Evolutionary conservation across 139 green algal species (phyloP).

Genomic region (Closterium sp.): DNA sequence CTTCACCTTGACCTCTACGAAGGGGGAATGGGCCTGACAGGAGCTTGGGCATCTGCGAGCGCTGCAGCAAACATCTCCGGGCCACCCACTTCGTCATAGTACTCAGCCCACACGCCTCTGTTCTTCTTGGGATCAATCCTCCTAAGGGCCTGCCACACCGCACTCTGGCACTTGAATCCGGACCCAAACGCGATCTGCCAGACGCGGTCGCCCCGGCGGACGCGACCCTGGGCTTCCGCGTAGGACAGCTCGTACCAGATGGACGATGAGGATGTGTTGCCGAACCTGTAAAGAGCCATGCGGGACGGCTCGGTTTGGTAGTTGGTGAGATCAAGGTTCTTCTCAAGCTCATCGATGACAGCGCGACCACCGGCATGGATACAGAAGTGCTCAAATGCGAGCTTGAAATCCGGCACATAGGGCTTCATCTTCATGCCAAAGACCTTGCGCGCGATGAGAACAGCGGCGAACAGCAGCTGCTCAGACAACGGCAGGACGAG

Average conservation of each 20-base stretch:
- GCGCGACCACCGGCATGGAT: constrained; percentile 93
- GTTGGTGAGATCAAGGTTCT: constrained; percentile 78
- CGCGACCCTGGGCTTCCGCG: constrained; percentile 36
- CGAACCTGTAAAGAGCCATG: constrained; percentile 45
- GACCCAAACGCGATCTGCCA: constrained; percentile 61
- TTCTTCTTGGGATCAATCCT: constrained; percentile 3
- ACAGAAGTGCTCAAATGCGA: constrained; percentile 96
- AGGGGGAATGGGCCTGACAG: neutral
- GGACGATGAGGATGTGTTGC: constrained; percentile 51
- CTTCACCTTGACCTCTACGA: neutral
- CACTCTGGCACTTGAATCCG: constrained; percentile 58
- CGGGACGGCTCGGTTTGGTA: constrained; percentile 68
- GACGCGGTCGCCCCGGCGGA: constrained; percentile 47
- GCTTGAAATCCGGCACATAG: constrained; percentile 97
- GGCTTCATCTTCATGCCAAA: constrained; percentile 56
- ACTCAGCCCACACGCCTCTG: neutral
- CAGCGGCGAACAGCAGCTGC: constrained; percentile 85
- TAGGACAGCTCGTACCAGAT: constrained; percentile 66
- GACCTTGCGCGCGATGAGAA: constrained; percentile 82
- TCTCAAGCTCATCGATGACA: constrained; percentile 95
- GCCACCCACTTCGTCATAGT: neutral
- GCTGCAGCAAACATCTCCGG: neutral
- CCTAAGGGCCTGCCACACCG: constrained; percentile 51
- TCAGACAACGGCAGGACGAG: constrained; percentile 90
- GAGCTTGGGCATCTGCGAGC: neutral